phyloP scores from a whole-genome alignment of 2,329 filamentous ascomycete species.

The Cercospora sp. region DNA sequence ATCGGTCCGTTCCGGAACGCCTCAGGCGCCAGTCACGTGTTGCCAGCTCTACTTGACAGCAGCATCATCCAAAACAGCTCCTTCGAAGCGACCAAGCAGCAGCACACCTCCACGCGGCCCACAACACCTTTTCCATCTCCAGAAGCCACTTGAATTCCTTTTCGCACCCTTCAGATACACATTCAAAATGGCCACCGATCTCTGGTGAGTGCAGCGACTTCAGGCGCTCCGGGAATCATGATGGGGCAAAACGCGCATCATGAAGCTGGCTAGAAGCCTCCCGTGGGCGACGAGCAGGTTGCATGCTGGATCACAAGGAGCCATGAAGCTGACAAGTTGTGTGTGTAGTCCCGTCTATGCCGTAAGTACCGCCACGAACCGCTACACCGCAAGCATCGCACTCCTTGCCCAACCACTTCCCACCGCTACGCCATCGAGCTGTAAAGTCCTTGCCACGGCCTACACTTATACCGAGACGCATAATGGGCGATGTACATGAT shows the following conservation, averaged over 20 bases:
- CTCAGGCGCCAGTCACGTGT: background rate
- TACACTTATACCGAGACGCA: background rate
- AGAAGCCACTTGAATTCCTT: conserved; percentile 10
- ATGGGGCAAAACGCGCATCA: conserved; percentile 23
- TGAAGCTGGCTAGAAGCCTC: conserved; percentile 12
- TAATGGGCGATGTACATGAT: background rate
- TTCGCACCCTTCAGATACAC: conserved; percentile 7
- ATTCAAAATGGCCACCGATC: conserved; percentile 72
- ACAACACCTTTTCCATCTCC: conserved; percentile 5
- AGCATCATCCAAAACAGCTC: conserved; percentile 12
- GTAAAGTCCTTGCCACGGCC: background rate
- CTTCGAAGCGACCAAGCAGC: conserved; percentile 2
- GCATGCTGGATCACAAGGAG: background rate
- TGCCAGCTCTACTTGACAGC: background rate
- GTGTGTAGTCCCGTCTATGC: conserved; percentile 86
- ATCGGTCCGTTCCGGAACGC: conserved; percentile 1
- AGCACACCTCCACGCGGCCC: conserved; percentile 1
- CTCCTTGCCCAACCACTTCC: conserved; percentile 7
- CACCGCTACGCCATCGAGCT: background rate
- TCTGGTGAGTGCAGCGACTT: conserved; percentile 60
- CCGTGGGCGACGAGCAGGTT: background rate
- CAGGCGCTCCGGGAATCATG: conserved; percentile 32
- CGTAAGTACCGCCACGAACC: conserved; percentile 66
- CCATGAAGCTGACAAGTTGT: conserved; percentile 29
- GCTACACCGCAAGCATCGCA: background rate